These are phyloP conservation scores for Aspergillus mulundensis DNA, from an alignment of 495 filamentous ascomycete genomes.

Conservation along the genomic window DNA sequence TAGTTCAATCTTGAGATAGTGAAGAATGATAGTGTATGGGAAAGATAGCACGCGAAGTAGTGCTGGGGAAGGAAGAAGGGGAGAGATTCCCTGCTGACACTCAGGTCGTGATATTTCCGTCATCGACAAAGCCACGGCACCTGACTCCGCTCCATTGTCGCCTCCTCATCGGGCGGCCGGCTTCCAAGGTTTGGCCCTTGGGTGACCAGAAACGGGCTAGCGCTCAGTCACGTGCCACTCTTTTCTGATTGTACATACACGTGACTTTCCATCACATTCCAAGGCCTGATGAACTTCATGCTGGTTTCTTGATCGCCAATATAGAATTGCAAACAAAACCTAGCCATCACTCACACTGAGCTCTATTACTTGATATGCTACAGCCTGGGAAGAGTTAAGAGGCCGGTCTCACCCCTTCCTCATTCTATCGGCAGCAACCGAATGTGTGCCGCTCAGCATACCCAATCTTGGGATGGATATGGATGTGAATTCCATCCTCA, in stretches of 20 bases:
- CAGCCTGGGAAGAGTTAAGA: too few species aligned
- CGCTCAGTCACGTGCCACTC: background rate
- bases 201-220: background rate
- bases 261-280: background rate
- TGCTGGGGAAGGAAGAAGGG: constrained; percentile 15
- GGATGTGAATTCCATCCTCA: too few species aligned
- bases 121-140: constrained; percentile 17
- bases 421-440: too few species aligned
- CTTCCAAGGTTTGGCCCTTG: too few species aligned
- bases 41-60: constrained; percentile 14
- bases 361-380: too few species aligned
- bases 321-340: background rate
- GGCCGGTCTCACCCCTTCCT: too few species aligned
- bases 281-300: background rate
- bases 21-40: background rate
- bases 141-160: constrained; percentile 10
- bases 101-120: constrained; percentile 21
- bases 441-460: too few species aligned
- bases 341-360: too few species aligned
- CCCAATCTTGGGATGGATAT: too few species aligned
- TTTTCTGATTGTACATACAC: background rate
- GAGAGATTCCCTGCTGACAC: constrained; percentile 4
- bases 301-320: background rate
- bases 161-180: constrained; percentile 6
- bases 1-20: background rate